These are phyloP conservation scores for Neltuma alba DNA, from an alignment of 306 rosid species.

Conservation along the genomic window DNA sequence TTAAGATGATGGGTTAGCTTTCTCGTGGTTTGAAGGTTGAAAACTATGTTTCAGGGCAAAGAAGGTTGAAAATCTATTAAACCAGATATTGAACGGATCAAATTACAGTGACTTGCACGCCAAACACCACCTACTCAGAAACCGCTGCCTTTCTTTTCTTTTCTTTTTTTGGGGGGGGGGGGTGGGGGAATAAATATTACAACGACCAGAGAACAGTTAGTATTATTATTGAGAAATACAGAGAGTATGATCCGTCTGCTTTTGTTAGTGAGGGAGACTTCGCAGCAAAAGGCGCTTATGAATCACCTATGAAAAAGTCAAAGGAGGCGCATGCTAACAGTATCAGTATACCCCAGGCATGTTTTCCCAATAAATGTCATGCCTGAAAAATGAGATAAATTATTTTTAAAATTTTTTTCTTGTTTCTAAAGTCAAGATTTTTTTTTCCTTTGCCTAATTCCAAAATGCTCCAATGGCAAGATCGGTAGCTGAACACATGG, in stretches of 20 bases:
- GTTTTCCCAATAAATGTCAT: neutral
- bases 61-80: neutral
- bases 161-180: no score
- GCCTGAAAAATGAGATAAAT: neutral
- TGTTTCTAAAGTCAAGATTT: neutral
- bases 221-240: neutral
- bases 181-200: no score
- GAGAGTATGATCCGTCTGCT: neutral
- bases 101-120: neutral
- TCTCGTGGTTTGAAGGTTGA: conserved; percentile 16
- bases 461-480: neutral
- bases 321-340: neutral
- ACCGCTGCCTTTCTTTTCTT: neutral
- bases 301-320: neutral
- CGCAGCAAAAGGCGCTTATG: neutral
- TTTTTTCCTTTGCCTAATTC: neutral
- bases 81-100: conserved; percentile 13
- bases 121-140: neutral
- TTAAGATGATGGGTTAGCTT: neutral
- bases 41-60: neutral
- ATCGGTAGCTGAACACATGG: neutral
- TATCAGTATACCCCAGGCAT: neutral
- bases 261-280: neutral
- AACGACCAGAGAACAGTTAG: neutral
- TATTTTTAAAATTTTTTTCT: no score